A percentile compares a stretch with the other conserved stretches of the same genome.
phyloP scores from a whole-genome alignment of 192 early-diverging fungal species.

The Rhizoclosmatium sp. region DNA sequence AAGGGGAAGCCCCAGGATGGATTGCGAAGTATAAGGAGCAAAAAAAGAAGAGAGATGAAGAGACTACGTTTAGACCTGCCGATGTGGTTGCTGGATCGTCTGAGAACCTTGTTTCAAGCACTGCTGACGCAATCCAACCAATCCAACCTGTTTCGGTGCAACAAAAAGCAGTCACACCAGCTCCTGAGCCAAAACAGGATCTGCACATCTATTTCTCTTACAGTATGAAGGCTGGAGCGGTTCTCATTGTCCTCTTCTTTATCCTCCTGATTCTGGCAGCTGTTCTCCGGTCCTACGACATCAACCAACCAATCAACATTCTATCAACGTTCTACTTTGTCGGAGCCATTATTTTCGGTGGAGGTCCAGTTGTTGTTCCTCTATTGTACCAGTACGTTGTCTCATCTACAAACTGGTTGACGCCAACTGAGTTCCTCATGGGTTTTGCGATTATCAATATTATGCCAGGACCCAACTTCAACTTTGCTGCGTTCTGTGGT shows the following conservation, averaged over 20 bases:
- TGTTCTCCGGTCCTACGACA: constrained; percentile 43
- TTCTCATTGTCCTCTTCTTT: constrained; percentile 50
- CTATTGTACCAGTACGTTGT: constrained; percentile 59
- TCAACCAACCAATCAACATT: constrained; percentile 36
- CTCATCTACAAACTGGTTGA: constrained; percentile 54
- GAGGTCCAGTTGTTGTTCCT: constrained; percentile 72
- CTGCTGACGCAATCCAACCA: too few species aligned
- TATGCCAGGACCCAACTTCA: constrained; percentile 72
- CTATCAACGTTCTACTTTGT: constrained; percentile 67
- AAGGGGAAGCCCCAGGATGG: constrained; percentile 8
- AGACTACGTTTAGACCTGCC: too few species aligned
- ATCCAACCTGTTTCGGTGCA: too few species aligned
- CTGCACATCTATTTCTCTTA: constrained; percentile 30
- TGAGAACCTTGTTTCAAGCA: too few species aligned
- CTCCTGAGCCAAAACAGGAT: neutral
- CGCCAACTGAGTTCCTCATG: constrained; percentile 64
- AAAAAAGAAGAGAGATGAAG: too few species aligned
- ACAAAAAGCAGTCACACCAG: neutral
- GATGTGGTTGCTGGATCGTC: too few species aligned
- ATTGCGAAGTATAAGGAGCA: neutral
- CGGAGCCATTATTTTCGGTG: constrained; percentile 71
- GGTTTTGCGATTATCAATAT: constrained; percentile 71
- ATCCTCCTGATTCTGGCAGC: constrained; percentile 60
- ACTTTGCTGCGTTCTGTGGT: constrained; percentile 73
- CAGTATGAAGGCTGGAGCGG: constrained; percentile 34